Conservation (phyloP, 2,329 filamentous ascomycete genomes). For the Fusarium bactridioides region DNA sequence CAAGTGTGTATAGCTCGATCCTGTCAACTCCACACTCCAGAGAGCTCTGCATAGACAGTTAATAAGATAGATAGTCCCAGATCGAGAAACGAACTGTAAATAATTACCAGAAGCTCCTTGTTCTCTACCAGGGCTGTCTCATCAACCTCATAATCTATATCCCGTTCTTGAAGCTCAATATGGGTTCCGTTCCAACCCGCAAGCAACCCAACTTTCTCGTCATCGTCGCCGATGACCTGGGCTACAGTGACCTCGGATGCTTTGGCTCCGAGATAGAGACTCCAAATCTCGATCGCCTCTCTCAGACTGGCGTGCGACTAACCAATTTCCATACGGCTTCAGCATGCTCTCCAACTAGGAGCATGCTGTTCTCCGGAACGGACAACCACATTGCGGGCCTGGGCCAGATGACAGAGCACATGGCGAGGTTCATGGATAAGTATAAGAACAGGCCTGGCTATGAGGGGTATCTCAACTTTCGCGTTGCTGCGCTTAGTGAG, state of each 20-base stretch:
- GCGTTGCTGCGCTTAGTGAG: constrained; percentile 1
- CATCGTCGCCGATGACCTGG: constrained; percentile 42
- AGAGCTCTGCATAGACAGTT: background rate
- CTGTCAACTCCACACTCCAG: background rate
- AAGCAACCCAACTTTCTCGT: constrained; percentile 40
- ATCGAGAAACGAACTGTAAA: background rate
- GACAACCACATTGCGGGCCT: constrained; percentile 63
- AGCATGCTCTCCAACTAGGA: constrained; percentile 64
- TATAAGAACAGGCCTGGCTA: background rate
- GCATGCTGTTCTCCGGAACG: constrained; percentile 68
- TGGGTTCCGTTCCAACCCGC: constrained; percentile 45
- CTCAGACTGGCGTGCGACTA: constrained; percentile 58
- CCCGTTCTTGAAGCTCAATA: background rate
- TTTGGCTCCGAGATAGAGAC: constrained; percentile 66
- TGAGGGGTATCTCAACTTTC: constrained; percentile 2
- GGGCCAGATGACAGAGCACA: constrained; percentile 59
- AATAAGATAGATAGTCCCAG: background rate
- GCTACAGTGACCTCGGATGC: constrained; percentile 38
- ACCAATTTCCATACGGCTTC: constrained; percentile 67
- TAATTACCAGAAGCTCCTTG: background rate
- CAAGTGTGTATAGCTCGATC: background rate
- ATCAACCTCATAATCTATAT: background rate
- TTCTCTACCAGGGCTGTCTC: background rate
- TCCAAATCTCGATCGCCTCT: constrained; percentile 62
- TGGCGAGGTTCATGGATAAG: background rate